phyloP scores from a whole-genome alignment of 179 eudicot species.

The Vitellaria paradoxa region DNA sequence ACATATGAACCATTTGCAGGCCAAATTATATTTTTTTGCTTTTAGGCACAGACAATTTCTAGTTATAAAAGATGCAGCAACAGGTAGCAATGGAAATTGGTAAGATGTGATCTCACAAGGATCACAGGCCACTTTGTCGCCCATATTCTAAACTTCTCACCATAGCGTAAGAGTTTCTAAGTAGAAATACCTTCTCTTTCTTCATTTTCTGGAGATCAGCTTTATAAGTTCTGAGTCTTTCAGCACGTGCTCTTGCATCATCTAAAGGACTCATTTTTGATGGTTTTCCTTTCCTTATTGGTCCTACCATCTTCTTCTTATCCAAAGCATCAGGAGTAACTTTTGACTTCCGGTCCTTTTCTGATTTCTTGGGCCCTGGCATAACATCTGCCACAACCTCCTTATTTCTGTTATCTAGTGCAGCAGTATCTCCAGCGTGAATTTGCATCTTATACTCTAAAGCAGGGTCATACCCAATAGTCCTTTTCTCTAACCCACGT shows the following conservation, averaged over 20 bases:
- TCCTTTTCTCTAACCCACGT: constrained; percentile 46
- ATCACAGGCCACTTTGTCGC: constrained; percentile 2
- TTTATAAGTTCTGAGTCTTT: constrained; percentile 73
- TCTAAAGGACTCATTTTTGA: constrained; percentile 71
- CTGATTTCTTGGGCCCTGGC: constrained; percentile 47
- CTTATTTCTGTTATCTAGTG: constrained; percentile 28
- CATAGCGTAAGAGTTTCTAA: background rate
- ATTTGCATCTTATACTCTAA: constrained; percentile 71
- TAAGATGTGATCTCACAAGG: constrained; percentile 1
- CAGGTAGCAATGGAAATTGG: background rate
- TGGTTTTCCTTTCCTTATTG: constrained; percentile 58
- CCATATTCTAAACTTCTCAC: background rate
- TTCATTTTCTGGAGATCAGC: constrained; percentile 93
- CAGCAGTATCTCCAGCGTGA: constrained; percentile 28
- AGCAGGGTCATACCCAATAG: constrained; percentile 54
- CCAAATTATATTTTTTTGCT: too few relatives aligned
- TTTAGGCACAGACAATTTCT: too few relatives aligned
- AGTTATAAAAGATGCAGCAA: background rate
- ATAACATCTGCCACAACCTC: constrained; percentile 38
- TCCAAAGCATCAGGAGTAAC: constrained; percentile 26
- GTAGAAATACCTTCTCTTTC: constrained; percentile 71
- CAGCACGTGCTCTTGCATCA: constrained; percentile 97
- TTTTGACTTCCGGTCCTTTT: constrained; percentile 52
- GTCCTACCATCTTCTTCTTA: constrained; percentile 48
- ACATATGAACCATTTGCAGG: too few relatives aligned